Conservation (phyloP, 257 asterid genomes). For the Voacanga thouarsii region DNA sequence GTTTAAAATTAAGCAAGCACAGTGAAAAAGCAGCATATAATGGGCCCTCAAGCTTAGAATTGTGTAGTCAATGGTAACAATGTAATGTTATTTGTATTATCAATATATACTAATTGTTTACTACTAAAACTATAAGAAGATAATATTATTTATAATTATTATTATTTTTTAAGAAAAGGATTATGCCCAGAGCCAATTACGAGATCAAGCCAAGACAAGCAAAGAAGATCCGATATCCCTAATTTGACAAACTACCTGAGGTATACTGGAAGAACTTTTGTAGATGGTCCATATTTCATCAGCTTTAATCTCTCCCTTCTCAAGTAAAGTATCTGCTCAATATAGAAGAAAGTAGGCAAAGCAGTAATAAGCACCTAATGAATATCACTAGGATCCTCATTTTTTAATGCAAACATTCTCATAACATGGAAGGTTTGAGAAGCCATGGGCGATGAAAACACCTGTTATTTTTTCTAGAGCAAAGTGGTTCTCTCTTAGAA, state of each 20-base stretch:
- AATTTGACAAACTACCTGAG: constrained; percentile 52
- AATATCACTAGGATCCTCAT: neutral
- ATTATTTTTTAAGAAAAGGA: neutral
- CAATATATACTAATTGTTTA: neutral
- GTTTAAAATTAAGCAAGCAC: neutral
- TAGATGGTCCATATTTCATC: constrained; percentile 81
- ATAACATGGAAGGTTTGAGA: neutral
- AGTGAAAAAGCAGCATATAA: neutral
- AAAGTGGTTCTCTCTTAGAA: constrained; percentile 56
- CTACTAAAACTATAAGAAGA: neutral
- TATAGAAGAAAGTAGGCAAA: constrained; percentile 25
- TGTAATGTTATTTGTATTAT: neutral
- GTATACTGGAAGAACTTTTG: constrained; percentile 54
- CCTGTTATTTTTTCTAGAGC: constrained; percentile 94
- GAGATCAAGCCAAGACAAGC: constrained; percentile 1
- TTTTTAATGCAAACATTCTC: neutral
- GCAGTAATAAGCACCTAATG: constrained; percentile 22
- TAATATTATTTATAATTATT: neutral
- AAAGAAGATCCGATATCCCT: constrained; percentile 5
- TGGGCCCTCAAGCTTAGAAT: neutral
- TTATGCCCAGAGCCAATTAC: neutral
- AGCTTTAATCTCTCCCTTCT: constrained; percentile 81
- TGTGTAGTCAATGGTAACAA: neutral
- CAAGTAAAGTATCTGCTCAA: constrained; percentile 76
- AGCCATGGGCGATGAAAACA: constrained; percentile 26